phyloP scores from a whole-genome alignment of 2,329 filamentous ascomycete genomes.

The Penicillium sp. region DNA sequence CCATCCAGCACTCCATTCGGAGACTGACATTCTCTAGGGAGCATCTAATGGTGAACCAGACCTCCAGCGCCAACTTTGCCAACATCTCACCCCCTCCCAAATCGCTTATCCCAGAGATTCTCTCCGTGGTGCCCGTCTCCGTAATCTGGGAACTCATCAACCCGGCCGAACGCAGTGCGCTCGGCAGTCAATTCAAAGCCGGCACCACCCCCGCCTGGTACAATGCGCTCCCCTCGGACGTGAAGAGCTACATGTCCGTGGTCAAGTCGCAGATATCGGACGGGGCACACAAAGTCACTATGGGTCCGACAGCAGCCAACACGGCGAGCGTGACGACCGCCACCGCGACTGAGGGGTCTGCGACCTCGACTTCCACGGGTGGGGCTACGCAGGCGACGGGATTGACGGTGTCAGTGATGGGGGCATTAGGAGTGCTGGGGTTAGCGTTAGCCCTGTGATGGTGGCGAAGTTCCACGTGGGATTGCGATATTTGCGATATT shows the following conservation, averaged over 20 bases:
- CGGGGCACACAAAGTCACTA: conserved; percentile 29
- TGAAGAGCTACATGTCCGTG: conserved; percentile 33
- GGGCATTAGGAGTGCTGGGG: conserved; percentile 25
- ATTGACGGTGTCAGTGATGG: conserved; percentile 18
- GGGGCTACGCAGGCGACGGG: conserved; percentile 20
- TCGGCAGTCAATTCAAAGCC: conserved; percentile 32
- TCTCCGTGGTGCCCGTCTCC: conserved; percentile 31
- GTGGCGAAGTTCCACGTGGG: background rate
- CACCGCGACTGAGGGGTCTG: conserved; percentile 6
- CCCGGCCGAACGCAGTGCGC: conserved; percentile 27
- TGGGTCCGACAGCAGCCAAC: conserved; percentile 12
- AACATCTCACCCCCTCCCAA: conserved; percentile 33
- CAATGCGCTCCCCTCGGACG: conserved; percentile 27
- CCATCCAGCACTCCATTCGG: background rate
- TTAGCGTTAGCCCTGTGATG: conserved; percentile 24
- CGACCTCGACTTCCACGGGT: conserved; percentile 14
- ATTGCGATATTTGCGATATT: background rate
- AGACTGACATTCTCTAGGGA: conserved; percentile 10
- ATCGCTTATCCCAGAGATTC: conserved; percentile 30
- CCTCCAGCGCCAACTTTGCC: conserved; percentile 28
- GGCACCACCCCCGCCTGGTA: conserved; percentile 36
- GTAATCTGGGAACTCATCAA: conserved; percentile 32
- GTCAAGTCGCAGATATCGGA: conserved; percentile 30
- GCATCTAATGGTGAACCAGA: conserved; percentile 19
- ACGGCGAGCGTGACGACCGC: conserved; percentile 8